Evolutionary conservation across 2,329 filamentous ascomycete genomes (phyloP), one percentile per base, ranked within the genome.

Genomic region (Trichophyton verrucosum): DNA sequence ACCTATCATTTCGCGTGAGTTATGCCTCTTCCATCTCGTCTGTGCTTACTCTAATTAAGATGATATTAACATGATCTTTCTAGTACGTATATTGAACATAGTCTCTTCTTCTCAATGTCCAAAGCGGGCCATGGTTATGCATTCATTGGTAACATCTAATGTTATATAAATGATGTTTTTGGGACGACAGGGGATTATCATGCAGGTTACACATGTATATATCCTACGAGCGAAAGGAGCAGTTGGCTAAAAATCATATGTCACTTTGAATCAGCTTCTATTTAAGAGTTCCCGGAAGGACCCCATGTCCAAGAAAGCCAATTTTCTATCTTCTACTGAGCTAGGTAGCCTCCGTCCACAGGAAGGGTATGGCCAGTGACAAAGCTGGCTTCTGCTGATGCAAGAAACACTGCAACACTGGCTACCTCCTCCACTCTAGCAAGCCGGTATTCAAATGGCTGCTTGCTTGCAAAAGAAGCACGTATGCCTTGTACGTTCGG

Each of bases 31-130:
- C 63, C 13, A 30, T 85, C 85, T 70, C 75, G 82, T 62, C 6
- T 85, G 86, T 67, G 78, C 82, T 4, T 78, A 75, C 68, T 79
- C 24, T 73, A 56, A 53, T 20, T 20, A 20, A 2, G 20, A 20
- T 20, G 20, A n/a, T 24, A 30, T 17, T 47, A 22, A 11, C 8
- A 49, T 49, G 1, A 53, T 9, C 49, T 5, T 22, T 53, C 49
- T 53, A 53, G 49, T 53, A 53, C 11, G 22, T 15, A 53, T 53
- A 24, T 33, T 53, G n/a, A 33, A 53, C 27, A 30, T 30, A 6
- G 27, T 30, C 27, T 30, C 27, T 30, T 30, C 6, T 30, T 30
- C 27, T 30, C 27, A 30, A 30, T 30, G 6, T 6, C 27, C 27
- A 30, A 30, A 7, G 27, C 27, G 27, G 24, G 5, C 27, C 27